Evolutionary conservation across 345 rosid genomes (phyloP).

Genomic region (Syzygium aromaticum): DNA sequence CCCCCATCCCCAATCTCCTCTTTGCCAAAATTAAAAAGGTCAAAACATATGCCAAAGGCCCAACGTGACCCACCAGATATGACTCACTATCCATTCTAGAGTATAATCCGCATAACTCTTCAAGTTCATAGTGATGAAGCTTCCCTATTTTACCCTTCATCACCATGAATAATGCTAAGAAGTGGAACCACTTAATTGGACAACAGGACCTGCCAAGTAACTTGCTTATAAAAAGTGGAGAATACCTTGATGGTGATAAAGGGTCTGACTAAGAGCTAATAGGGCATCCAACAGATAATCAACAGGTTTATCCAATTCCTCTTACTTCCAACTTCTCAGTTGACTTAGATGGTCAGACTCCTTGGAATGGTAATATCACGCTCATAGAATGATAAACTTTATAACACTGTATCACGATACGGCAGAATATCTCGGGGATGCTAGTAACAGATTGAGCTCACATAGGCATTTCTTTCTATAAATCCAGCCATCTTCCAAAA

Average conservation of each 20-base stretch:
- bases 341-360: not conserved
- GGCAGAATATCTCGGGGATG: not conserved
- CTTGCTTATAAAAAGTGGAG: not conserved
- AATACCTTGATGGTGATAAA: not conserved
- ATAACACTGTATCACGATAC: not conserved
- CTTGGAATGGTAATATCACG: not conserved
- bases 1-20: not conserved
- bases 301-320: not conserved
- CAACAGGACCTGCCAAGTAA: not conserved
- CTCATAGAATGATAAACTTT: not conserved
- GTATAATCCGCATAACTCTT: not conserved
- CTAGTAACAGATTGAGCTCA: not conserved
- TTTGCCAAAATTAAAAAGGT: not conserved
- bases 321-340: not conserved
- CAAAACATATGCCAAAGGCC: not conserved
- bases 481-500: not conserved
- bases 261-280: not conserved
- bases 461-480: not conserved
- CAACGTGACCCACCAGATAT: not conserved
- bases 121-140: not conserved
- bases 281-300: not conserved
- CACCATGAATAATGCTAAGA: not conserved
- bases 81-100: not conserved
- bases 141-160: not conserved
- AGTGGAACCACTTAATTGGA: not conserved